These are phyloP conservation scores for Sanguinoderma infundibulare DNA, from an alignment of 1,284 basidiomycete genomes.

Conservation along the genomic window DNA sequence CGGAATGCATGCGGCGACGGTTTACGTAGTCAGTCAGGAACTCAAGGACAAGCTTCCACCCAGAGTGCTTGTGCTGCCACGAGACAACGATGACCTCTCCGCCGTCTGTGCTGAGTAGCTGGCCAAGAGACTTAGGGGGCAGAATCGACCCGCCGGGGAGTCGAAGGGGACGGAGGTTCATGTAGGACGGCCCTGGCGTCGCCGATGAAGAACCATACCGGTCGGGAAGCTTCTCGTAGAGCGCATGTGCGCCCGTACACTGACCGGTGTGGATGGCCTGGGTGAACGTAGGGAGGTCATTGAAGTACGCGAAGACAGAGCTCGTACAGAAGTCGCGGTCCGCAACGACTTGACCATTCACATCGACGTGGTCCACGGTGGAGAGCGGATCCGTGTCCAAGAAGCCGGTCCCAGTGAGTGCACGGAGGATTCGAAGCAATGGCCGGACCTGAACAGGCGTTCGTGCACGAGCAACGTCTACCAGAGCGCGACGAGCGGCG, in stretches of 20 bases:
- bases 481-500: slow-evolving; percentile 69
- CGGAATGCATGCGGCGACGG: slow-evolving; percentile 44
- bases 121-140: slow-evolving; percentile 68
- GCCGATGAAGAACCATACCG: slow-evolving; percentile 56
- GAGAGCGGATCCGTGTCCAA: slow-evolving; percentile 70
- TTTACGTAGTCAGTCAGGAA: slow-evolving; percentile 76
- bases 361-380: slow-evolving; percentile 49
- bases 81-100: slow-evolving; percentile 74
- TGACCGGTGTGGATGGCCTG: slow-evolving; percentile 68
- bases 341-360: slow-evolving; percentile 37
- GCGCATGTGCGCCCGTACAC: slow-evolving; percentile 64
- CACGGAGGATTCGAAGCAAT: slow-evolving; percentile 73
- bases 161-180: slow-evolving; percentile 67
- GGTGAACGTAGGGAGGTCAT: slow-evolving; percentile 75
- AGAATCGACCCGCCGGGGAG: slow-evolving; percentile 79
- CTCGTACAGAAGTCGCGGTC: slow-evolving; percentile 60
- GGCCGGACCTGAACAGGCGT: slow-evolving; percentile 82
- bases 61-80: slow-evolving; percentile 84
- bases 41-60: slow-evolving; percentile 83
- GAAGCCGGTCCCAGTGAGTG: slow-evolving; percentile 76
- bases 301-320: slow-evolving; percentile 77
- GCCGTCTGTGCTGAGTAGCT: slow-evolving; percentile 73
- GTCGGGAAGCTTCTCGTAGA: slow-evolving; percentile 71
- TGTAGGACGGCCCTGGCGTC: slow-evolving; percentile 61
- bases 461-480: slow-evolving; percentile 79